These are phyloP conservation scores for Teunomyces pallodes DNA, from an alignment of 805 yeast genomes.

Conservation along the genomic window DNA sequence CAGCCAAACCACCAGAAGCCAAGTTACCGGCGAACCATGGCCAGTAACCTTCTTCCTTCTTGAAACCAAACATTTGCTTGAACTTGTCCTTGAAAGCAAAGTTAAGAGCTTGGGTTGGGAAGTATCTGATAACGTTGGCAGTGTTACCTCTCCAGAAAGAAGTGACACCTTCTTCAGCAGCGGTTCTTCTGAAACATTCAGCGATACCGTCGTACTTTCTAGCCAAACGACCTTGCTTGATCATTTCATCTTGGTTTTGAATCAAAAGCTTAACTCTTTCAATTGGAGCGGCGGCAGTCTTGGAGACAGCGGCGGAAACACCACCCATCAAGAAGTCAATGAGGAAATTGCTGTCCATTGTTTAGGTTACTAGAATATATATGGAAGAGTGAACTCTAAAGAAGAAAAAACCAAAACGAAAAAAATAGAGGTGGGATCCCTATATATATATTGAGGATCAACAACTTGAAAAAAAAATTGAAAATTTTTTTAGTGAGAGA, in stretches of 20 bases:
- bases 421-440: conserved; percentile 3
- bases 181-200: conserved; percentile 94
- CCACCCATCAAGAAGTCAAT: conserved; percentile 88
- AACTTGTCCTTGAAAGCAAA: conserved; percentile 98
- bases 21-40: conserved; percentile 96
- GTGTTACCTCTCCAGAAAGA: conserved; percentile 99
- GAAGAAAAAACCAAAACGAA: conserved; percentile 2
- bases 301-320: conserved; percentile 98
- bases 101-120: conserved; percentile 99
- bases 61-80: conserved; percentile 94
- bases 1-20: conserved; percentile 98
- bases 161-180: conserved; percentile 86
- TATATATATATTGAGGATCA: conserved; percentile 8
- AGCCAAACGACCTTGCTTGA: conserved; percentile 94
- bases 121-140: conserved; percentile 97
- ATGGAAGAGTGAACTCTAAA: conserved; percentile 6
- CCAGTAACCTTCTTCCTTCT: conserved; percentile 92
- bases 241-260: conserved; percentile 98
- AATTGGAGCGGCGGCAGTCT: conserved; percentile 97
- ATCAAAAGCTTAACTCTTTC: conserved; percentile 95
- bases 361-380: conserved; percentile 8
- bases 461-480: conserved; percentile 1
- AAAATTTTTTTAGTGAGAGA: conserved; percentile 1
- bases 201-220: conserved; percentile 83
- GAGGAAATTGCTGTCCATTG: conserved; percentile 30